A percentile compares a stretch with the other conserved stretches of the same genome.
These are phyloP conservation scores for Primulina eburnea DNA, from an alignment of 257 asterid genomes.

Conservation along the genomic window DNA sequence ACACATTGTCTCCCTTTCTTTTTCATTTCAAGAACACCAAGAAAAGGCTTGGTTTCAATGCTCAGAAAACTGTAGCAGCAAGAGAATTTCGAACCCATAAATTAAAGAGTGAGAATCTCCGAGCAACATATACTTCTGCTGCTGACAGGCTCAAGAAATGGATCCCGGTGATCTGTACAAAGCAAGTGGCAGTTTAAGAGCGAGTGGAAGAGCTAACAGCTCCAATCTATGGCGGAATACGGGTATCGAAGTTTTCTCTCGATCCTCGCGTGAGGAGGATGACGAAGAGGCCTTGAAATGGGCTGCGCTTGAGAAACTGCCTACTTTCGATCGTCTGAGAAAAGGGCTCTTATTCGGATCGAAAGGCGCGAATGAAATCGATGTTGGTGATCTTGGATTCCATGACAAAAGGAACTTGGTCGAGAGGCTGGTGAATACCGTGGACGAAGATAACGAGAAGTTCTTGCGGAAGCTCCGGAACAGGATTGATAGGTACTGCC, in stretches of 20 bases:
- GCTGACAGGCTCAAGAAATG: slow-evolving; percentile 20
- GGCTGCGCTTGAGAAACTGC: slow-evolving; percentile 74
- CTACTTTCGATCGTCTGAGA: slow-evolving; percentile 62
- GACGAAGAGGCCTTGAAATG: slow-evolving; percentile 77
- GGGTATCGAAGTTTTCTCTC: slow-evolving; percentile 39
- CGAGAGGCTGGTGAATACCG: slow-evolving; percentile 51
- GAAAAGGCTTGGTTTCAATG: too few relatives aligned
- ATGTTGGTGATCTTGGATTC: slow-evolving; percentile 43
- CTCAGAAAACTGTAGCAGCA: too few relatives aligned
- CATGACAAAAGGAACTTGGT: slow-evolving; percentile 48
- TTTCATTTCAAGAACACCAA: too few relatives aligned
- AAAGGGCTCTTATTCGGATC: slow-evolving; percentile 58
- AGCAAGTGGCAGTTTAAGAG: slow-evolving; percentile 44
- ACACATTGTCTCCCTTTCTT: too few relatives aligned
- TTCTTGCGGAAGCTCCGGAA: slow-evolving; percentile 52
- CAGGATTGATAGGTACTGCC: slow-evolving; percentile 49
- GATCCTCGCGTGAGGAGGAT: slow-evolving; percentile 56
- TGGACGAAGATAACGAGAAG: slow-evolving; percentile 66
- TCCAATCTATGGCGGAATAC: slow-evolving; percentile 49
- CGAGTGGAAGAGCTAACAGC: slow-evolving; percentile 33
- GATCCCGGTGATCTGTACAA: slow-evolving; percentile 33
- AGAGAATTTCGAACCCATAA: too few relatives aligned
- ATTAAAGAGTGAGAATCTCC: too few relatives aligned
- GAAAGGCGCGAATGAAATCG: slow-evolving; percentile 45
- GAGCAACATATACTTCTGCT: too few relatives aligned